These are phyloP conservation scores for Suillus alpinus DNA, from an alignment of 768 basidiomycete genomes.

Conservation along the genomic window DNA sequence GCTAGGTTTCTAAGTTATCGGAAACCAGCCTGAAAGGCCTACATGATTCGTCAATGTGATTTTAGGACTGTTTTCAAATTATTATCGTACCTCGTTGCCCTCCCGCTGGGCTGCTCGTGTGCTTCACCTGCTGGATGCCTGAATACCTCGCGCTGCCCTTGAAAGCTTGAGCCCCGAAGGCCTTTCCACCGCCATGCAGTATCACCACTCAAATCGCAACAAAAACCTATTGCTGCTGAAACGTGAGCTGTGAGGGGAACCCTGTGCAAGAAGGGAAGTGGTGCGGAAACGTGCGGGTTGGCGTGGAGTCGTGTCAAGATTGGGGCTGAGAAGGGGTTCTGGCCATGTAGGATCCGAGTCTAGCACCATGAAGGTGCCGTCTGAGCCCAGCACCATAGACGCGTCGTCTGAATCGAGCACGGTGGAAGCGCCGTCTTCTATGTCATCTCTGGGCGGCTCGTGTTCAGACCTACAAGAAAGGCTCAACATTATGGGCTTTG, in stretches of 20 bases:
- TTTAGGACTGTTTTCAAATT: too few species aligned
- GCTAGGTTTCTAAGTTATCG: too few species aligned
- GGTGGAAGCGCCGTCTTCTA: background rate
- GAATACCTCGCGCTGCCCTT: too few species aligned
- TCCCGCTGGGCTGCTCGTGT: too few species aligned
- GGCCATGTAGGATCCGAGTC: slow-evolving; percentile 10
- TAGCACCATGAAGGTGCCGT: background rate
- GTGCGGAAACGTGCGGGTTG: slow-evolving; percentile 27
- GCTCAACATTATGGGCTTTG: slow-evolving; percentile 60
- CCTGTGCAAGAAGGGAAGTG: slow-evolving; percentile 26
- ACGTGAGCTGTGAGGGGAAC: slow-evolving; percentile 49
- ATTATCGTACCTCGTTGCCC: too few species aligned
- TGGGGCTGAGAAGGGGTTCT: slow-evolving; percentile 26
- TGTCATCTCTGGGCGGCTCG: slow-evolving; percentile 23
- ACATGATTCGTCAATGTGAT: too few species aligned
- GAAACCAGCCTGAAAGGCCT: too few species aligned
- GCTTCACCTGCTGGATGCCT: too few species aligned
- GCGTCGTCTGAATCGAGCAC: background rate
- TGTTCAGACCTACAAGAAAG: slow-evolving; percentile 64
- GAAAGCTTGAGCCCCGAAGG: too few species aligned
- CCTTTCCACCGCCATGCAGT: background rate
- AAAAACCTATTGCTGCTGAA: slow-evolving; percentile 34
- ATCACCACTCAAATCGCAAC: background rate
- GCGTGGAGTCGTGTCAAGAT: slow-evolving; percentile 21
- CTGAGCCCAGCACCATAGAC: background rate